Evolutionary conservation across 768 basidiomycete species (phyloP).

Genomic region (Lactifluus pinguis): DNA sequence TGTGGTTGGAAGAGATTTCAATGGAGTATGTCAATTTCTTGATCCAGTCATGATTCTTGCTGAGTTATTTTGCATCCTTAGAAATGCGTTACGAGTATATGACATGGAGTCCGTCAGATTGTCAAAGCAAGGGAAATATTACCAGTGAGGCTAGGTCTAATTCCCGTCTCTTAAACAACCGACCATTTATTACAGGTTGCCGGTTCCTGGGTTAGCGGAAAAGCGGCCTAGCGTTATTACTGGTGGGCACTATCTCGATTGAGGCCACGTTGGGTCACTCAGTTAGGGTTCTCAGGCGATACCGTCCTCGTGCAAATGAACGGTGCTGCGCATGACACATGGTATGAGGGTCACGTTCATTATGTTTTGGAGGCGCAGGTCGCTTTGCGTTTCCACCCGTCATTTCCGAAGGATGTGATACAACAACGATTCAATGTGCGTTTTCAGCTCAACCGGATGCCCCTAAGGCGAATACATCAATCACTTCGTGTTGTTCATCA

Average conservation of each 20-base stretch:
- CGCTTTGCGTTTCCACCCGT: neutral
- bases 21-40: neutral
- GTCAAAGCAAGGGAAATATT: neutral
- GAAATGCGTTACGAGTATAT: neutral
- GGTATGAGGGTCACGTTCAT: conserved; percentile 10
- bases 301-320: neutral
- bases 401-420: neutral
- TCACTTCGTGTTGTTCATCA: neutral
- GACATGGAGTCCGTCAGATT: neutral
- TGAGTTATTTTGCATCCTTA: neutral
- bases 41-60: neutral
- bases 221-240: conserved; percentile 6
- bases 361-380: neutral
- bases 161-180: neutral
- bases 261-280: neutral
- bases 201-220: conserved; percentile 8
- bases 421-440: conserved; percentile 14
- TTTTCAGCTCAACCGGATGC: conserved; percentile 47
- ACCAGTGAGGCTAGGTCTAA: neutral
- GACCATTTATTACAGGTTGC: neutral
- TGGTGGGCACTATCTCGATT: neutral
- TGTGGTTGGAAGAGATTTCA: conserved; percentile 1
- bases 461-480: conserved; percentile 43
- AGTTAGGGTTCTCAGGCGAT: neutral
- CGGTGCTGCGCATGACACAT: neutral